These are phyloP conservation scores for Colletotrichum sp. DNA, from an alignment of 2,329 filamentous ascomycete species.

Conservation along the genomic window DNA sequence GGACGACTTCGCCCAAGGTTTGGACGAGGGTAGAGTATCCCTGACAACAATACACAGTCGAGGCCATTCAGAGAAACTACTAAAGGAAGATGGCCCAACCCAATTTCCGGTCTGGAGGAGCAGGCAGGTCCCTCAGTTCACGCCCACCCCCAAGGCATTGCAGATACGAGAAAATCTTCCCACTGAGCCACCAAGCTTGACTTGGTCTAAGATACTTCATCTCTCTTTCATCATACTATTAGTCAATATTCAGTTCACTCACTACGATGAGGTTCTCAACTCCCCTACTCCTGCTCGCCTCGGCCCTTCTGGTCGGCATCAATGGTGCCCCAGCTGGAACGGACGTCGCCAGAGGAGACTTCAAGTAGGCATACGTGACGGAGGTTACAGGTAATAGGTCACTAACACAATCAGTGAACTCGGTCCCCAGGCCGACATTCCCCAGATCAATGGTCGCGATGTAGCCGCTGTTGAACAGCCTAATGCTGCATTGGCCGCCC, in stretches of 20 bases:
- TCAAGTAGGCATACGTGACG: not conserved
- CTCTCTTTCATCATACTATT: not conserved
- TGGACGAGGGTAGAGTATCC: not conserved
- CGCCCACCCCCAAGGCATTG: not conserved
- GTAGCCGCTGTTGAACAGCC: constrained; percentile 4
- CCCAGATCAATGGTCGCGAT: not conserved
- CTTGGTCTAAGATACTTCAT: not conserved
- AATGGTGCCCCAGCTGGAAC: constrained; percentile 13
- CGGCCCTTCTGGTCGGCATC: constrained; percentile 15
- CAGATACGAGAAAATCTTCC: not conserved
- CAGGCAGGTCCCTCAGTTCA: constrained; percentile 15
- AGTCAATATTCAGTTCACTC: not conserved
- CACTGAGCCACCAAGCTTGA: not conserved
- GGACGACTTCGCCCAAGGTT: constrained; percentile 1
- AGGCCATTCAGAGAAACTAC: not conserved
- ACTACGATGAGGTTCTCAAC: constrained; percentile 8
- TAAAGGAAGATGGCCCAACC: not conserved
- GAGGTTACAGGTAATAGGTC: accelerated
- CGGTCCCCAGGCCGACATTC: not conserved
- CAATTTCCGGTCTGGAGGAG: accelerated
- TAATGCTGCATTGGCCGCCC: not conserved
- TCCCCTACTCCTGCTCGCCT: constrained; percentile 6
- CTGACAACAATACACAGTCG: not conserved
- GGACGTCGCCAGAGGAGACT: not conserved
- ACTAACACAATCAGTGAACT: not conserved